These are phyloP conservation scores for Curvularia hawaiiensis DNA, from an alignment of 2,329 filamentous ascomycete genomes.

Conservation along the genomic window DNA sequence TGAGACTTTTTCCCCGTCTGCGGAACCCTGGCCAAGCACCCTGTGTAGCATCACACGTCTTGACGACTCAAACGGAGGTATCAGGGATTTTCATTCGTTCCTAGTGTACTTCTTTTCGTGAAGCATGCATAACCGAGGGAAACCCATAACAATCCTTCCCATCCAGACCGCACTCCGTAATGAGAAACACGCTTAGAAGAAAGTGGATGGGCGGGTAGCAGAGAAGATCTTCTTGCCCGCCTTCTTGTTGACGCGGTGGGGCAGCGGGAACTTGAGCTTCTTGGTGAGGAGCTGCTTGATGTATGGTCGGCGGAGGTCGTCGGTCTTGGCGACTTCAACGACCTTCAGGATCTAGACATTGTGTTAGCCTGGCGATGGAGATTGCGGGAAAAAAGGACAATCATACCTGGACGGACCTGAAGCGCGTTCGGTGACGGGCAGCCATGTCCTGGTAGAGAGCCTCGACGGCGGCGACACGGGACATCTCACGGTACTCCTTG, in stretches of 20 bases:
- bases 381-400: background rate
- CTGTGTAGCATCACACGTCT: slow-evolving; percentile 30
- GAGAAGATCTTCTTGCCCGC: slow-evolving; percentile 89
- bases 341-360: slow-evolving; percentile 87
- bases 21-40: slow-evolving; percentile 16
- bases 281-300: slow-evolving; percentile 98
- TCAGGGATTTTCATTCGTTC: slow-evolving; percentile 52
- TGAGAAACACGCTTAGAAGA: slow-evolving; percentile 74
- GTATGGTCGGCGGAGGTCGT: slow-evolving; percentile 97
- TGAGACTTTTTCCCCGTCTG: slow-evolving; percentile 4
- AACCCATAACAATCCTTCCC: slow-evolving; percentile 47
- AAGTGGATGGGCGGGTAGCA: slow-evolving; percentile 92
- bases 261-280: slow-evolving; percentile 96
- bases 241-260: slow-evolving; percentile 89
- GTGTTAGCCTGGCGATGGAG: slow-evolving; percentile 5
- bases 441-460: slow-evolving; percentile 99
- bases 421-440: slow-evolving; percentile 95
- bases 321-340: slow-evolving; percentile 92
- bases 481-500: slow-evolving; percentile 99
- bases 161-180: slow-evolving; percentile 48
- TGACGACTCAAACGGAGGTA: slow-evolving; percentile 36
- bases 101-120: slow-evolving; percentile 50
- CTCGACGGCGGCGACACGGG: slow-evolving; percentile 92
- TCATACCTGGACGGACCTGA: slow-evolving; percentile 97
- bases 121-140: slow-evolving; percentile 49